Base-by-base conservation (phyloP, 805 yeast species). In the Saccharomycopsis babjevae region DNA sequence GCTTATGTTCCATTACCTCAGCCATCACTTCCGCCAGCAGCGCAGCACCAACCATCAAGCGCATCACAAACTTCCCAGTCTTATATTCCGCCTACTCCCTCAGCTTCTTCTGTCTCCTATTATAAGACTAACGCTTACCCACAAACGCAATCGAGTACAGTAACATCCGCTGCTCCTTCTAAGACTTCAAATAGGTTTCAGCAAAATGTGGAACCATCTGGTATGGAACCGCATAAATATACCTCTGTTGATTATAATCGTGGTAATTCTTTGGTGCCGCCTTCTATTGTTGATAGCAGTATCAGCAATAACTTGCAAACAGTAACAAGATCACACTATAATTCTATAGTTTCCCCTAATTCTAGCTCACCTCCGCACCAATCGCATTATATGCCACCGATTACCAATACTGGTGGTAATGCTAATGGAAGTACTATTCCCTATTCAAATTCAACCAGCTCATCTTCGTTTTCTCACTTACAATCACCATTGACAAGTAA, bases 91-190 rank as follows among this genome's bases (percentile, higher is more conserved):
- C 58, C 69, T 52, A 64, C 66, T 42, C 58, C 61, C 42, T 25
- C 58, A 20, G 50, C 57, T 50, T 70, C 70, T 56, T 70, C 72
- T n/a, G 75, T 75, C 10, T 18, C 22, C 11, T 34, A n/a, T n/a
- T 18, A 30, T 5, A 36, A 18, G 28, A 36, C 5, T 13, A 6
- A 28, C 18, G 42, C 13, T 11, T 54, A 58, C 22, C 57, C 36
- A 36, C 20, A 20, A 55, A 32, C 28, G 5, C 50, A 56, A 70
- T 58, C 15, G 71, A 13, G 67, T 22, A 64, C 69, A 46, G 66
- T 68, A 1, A 65, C 64, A 36, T 66, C 69, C 42, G 65, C 70
- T 63, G 61, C 68, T 3, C 62, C 70, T 13, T 67, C 68, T 10
- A 64, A 28, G 68, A 68, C 54, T 15, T 66, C 40, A 64, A 66